Conservation (phyloP, 192 early-diverging fungal genomes). For the Linderina pennispora region DNA sequence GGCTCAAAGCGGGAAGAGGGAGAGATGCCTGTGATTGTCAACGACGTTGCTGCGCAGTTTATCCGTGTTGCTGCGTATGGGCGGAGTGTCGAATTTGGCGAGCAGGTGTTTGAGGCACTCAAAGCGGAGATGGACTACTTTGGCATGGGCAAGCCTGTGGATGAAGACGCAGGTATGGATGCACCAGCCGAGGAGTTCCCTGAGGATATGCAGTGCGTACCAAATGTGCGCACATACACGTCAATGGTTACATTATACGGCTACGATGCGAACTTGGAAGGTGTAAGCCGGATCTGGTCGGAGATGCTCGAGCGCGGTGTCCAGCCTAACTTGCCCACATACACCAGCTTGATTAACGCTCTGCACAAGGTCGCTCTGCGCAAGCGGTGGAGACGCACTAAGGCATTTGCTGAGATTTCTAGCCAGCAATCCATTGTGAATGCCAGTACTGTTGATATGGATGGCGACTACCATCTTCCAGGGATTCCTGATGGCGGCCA, state of each 20-base stretch:
- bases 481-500: too few species aligned
- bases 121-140: conserved; percentile 13
- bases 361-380: conserved; percentile 36
- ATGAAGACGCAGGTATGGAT: neutral
- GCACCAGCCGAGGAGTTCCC: conserved; percentile 8
- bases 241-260: conserved; percentile 38
- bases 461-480: too few species aligned
- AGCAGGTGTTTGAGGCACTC: conserved; percentile 29
- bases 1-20: neutral
- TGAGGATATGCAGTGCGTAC: conserved; percentile 29
- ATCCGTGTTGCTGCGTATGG: conserved; percentile 32
- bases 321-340: conserved; percentile 32
- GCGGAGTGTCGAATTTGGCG: conserved; percentile 32
- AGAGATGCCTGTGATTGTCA: conserved; percentile 32
- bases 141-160: conserved; percentile 2
- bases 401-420: neutral
- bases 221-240: conserved; percentile 38
- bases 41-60: conserved; percentile 35
- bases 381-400: conserved; percentile 17
- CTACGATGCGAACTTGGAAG: conserved; percentile 14
- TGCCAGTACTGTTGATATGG: too few species aligned
- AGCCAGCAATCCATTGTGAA: too few species aligned
- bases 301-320: conserved; percentile 24
- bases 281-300: conserved; percentile 22
- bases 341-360: conserved; percentile 28